Evolutionary conservation across 257 asterid genomes (phyloP).

Genomic region (Nicotiana tomentosiformis): DNA sequence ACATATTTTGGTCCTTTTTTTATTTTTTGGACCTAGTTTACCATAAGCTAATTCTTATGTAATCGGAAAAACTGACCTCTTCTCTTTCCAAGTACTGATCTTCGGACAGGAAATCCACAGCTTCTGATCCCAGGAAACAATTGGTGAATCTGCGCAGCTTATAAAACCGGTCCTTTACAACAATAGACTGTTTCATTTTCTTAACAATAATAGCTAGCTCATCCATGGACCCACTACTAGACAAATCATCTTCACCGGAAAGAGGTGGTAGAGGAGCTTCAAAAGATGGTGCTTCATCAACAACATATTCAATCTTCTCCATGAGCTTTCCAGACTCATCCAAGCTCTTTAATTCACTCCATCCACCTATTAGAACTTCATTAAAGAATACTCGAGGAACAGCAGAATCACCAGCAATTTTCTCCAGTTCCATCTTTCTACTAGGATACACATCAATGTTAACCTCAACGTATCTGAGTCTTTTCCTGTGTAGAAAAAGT

Average conservation of each 20-base stretch:
- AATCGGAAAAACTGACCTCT: conserved; percentile 30
- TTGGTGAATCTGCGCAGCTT: conserved; percentile 66
- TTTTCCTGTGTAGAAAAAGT: conserved; percentile 43
- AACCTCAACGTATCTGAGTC: conserved; percentile 74
- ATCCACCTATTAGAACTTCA: conserved; percentile 71
- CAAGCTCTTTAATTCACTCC: conserved; percentile 52
- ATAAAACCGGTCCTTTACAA: conserved; percentile 62
- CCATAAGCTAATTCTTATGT: not conserved
- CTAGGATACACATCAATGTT: conserved; percentile 68
- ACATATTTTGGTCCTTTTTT: not conserved
- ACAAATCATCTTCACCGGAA: conserved; percentile 89
- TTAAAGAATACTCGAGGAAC: conserved; percentile 81
- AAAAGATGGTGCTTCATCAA: conserved; percentile 60
- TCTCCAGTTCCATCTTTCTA: conserved; percentile 73
- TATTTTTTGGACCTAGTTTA: not conserved
- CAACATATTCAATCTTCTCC: conserved; percentile 74
- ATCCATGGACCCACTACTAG: conserved; percentile 67
- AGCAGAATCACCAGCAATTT: conserved; percentile 55
- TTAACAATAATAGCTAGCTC: conserved; percentile 78
- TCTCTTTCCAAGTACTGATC: conserved; percentile 89
- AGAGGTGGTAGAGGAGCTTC: conserved; percentile 92
- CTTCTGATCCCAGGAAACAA: conserved; percentile 78
- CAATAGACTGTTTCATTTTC: conserved; percentile 60
- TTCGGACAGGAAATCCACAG: conserved; percentile 81
- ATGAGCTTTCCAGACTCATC: conserved; percentile 70